These are phyloP conservation scores for Chlorella ohadii DNA, from an alignment of 139 green algal species.

Conservation along the genomic window DNA sequence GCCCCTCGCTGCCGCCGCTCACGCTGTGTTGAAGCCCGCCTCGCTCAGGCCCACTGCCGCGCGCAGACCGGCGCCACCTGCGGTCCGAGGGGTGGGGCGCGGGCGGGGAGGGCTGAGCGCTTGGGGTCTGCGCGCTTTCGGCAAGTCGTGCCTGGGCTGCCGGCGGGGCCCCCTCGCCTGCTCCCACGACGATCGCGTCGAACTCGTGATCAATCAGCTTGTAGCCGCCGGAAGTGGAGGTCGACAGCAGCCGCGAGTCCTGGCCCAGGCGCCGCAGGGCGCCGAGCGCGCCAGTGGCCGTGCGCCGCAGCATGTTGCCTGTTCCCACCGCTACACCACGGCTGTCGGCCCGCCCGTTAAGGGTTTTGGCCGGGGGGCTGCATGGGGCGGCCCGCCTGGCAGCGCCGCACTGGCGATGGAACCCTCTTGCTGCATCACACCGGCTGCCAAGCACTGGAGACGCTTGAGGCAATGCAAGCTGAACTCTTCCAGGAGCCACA, in stretches of 20 bases:
- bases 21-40: constrained; percentile 97
- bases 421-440: no score
- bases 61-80: constrained; percentile 87
- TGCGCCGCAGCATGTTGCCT: neutral
- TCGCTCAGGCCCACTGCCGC: constrained; percentile 95
- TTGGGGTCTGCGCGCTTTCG: neutral
- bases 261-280: neutral
- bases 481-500: no score
- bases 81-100: neutral
- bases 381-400: no score
- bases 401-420: no score
- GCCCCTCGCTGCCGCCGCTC: constrained; percentile 36
- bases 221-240: constrained; percentile 65
- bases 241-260: neutral
- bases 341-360: no score
- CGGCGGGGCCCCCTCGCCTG: constrained; percentile 61
- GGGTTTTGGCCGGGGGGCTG: no score
- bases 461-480: no score
- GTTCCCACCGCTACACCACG: no score
- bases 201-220: constrained; percentile 97
- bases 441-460: no score
- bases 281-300: neutral
- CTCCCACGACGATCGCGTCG: constrained; percentile 97
- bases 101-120: neutral
- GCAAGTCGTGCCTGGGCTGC: neutral